Conservation (phyloP, 257 asterid species). For the Datura wrightii region DNA sequence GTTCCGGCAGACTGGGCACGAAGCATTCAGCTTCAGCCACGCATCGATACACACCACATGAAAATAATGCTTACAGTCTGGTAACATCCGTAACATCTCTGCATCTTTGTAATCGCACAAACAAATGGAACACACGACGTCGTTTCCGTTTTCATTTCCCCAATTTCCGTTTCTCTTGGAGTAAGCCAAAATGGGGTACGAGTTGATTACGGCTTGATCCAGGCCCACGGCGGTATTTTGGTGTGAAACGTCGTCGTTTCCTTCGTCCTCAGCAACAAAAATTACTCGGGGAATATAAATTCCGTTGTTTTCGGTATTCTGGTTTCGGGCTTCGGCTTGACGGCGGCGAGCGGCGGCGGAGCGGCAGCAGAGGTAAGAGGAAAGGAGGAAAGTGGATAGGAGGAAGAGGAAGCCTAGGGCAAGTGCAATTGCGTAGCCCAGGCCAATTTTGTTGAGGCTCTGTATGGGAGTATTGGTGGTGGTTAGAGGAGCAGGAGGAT, state of each 20-base stretch:
- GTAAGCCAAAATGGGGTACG: slow-evolving; percentile 75
- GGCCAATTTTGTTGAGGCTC: slow-evolving; percentile 52
- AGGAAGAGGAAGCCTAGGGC: slow-evolving; percentile 84
- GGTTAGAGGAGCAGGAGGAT: slow-evolving; percentile 46
- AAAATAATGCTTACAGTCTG: slow-evolving; percentile 83
- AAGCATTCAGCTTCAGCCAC: slow-evolving; percentile 85
- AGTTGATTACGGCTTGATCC: slow-evolving; percentile 69
- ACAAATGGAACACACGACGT: slow-evolving; percentile 75
- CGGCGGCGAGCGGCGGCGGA: slow-evolving; percentile 49
- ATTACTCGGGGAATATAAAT: slow-evolving; percentile 70
- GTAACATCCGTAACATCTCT: slow-evolving; percentile 87
- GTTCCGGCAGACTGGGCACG: slow-evolving; percentile 85
- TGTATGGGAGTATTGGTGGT: slow-evolving; percentile 37
- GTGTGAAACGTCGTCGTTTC: slow-evolving; percentile 39
- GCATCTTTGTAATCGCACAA: slow-evolving; percentile 77
- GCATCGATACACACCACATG: slow-evolving; percentile 85
- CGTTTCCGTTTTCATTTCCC: slow-evolving; percentile 45
- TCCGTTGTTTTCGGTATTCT: slow-evolving; percentile 47
- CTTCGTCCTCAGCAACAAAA: slow-evolving; percentile 80
- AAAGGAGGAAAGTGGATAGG: slow-evolving; percentile 68
- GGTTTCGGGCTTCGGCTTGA: slow-evolving; percentile 31
- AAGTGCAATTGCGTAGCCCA: slow-evolving; percentile 81
- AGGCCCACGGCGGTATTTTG: slow-evolving; percentile 66
- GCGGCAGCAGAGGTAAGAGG: slow-evolving; percentile 81
- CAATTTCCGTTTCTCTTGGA: slow-evolving; percentile 45